Evolutionary conservation across 2,329 filamentous ascomycete species (phyloP).

Genomic region (Fusarium ambrosium): DNA sequence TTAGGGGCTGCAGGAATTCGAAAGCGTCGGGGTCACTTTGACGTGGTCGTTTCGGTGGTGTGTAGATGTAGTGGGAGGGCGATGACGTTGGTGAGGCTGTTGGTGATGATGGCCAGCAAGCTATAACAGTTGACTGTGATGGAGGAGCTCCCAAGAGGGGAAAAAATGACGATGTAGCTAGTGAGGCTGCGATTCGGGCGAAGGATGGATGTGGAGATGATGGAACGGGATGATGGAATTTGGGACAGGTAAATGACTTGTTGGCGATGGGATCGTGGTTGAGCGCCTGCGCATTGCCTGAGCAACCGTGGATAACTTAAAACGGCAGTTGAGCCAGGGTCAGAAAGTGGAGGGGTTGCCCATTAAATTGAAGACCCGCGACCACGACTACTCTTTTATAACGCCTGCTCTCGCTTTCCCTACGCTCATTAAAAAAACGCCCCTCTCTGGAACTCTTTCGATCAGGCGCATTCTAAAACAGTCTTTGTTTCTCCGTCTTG

Average conservation of each 20-base stretch:
- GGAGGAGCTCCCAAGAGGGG: constrained; percentile 12
- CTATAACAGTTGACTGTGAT: constrained; percentile 16
- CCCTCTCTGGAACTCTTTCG: not conserved
- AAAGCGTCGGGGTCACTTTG: constrained; percentile 5
- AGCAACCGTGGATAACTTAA: constrained; percentile 38
- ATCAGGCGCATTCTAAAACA: constrained; percentile 2
- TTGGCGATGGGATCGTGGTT: constrained; percentile 28
- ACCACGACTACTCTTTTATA: not conserved
- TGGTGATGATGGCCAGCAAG: constrained; percentile 16
- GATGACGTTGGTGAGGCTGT: constrained; percentile 2
- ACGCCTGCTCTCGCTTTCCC: not conserved
- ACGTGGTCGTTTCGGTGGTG: not conserved
- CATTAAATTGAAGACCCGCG: not conserved
- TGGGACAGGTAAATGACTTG: constrained; percentile 6
- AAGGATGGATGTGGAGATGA: constrained; percentile 39
- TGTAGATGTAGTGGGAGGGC: not conserved
- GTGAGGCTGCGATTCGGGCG: constrained; percentile 32
- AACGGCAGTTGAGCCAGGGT: constrained; percentile 20
- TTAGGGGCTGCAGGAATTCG: not conserved
- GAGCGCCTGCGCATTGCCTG: constrained; percentile 43
- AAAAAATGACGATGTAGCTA: constrained; percentile 35
- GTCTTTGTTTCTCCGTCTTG: not conserved
- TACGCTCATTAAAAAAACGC: not conserved
- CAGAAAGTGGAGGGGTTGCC: constrained; percentile 31
- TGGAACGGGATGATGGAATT: constrained; percentile 5